A percentile compares a stretch with the other conserved stretches of the same genome.
Conservation (phyloP, 495 filamentous ascomycete species). For the Choiromyces venosus region DNA sequence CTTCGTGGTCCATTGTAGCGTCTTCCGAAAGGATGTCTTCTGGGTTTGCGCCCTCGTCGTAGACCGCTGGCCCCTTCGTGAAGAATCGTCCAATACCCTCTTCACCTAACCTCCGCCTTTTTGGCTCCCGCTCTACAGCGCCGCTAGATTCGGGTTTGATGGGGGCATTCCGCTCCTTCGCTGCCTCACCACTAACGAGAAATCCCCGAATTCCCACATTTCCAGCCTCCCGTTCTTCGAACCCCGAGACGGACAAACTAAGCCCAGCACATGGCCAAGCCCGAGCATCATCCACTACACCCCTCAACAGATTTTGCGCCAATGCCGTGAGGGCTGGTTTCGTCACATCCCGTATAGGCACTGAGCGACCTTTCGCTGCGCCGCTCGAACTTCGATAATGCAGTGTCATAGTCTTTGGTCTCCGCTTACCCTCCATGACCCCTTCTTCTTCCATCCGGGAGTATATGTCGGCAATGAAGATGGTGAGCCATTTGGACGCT, state of each 20-base stretch:
- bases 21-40: conserved; percentile 26
- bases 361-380: conserved; percentile 65
- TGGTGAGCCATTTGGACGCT: conserved; percentile 77
- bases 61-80: conserved; percentile 17
- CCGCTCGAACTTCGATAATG: conserved; percentile 62
- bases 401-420: conserved; percentile 77
- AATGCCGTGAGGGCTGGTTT: conserved; percentile 70
- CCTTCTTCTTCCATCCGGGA: conserved; percentile 86
- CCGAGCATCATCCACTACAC: conserved; percentile 68
- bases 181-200: conserved; percentile 70
- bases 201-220: conserved; percentile 85
- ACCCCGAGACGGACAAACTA: conserved; percentile 76
- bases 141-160: not conserved
- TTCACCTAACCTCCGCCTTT: conserved; percentile 53
- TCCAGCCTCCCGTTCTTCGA: conserved; percentile 76
- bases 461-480: conserved; percentile 91
- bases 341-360: conserved; percentile 66
- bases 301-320: conserved; percentile 66
- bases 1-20: conserved; percentile 31
- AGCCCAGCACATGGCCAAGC: conserved; percentile 86
- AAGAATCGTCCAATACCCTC: conserved; percentile 61
- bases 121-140: conserved; percentile 44
- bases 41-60: conserved; percentile 20
- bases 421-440: conserved; percentile 77
- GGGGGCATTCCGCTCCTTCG: conserved; percentile 48